Evolutionary conservation across 2,329 filamentous ascomycete genomes (phyloP).

Genomic region (Ophiostoma fasciatum): DNA sequence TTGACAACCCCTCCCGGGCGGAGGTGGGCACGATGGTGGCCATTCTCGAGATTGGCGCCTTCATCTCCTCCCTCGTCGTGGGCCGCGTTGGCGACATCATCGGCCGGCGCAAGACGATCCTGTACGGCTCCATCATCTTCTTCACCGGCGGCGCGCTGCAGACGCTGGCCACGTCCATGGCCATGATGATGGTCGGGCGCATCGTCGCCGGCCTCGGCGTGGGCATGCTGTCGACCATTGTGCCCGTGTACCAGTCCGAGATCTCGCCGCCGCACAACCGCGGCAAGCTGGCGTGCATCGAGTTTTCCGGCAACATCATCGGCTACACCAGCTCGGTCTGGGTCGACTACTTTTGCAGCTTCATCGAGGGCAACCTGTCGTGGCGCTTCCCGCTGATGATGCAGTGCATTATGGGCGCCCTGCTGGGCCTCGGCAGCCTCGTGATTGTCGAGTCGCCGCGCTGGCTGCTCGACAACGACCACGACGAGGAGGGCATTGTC

Average conservation of each 20-base stretch:
- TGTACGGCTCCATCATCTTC: slow-evolving; percentile 89
- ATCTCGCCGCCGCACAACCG: slow-evolving; percentile 94
- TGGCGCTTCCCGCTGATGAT: slow-evolving; percentile 84
- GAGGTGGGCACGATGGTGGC: slow-evolving; percentile 96
- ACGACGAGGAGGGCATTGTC: slow-evolving; percentile 95
- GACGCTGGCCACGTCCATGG: slow-evolving; percentile 65
- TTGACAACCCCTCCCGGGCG: slow-evolving; percentile 72
- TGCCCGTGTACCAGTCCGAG: slow-evolving; percentile 87
- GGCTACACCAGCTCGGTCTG: slow-evolving; percentile 94
- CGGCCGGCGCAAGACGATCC: slow-evolving; percentile 74
- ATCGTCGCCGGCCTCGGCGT: slow-evolving; percentile 76
- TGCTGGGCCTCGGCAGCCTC: slow-evolving; percentile 74
- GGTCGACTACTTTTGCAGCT: slow-evolving; percentile 97
- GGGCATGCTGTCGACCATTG: slow-evolving; percentile 79
- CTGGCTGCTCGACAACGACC: slow-evolving; percentile 94
- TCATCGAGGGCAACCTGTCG: slow-evolving; percentile 67
- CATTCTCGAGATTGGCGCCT: slow-evolving; percentile 85
- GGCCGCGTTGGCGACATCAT: slow-evolving; percentile 85
- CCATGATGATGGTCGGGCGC: slow-evolving; percentile 77
- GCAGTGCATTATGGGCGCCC: slow-evolving; percentile 86
- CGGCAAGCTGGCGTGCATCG: slow-evolving; percentile 90
- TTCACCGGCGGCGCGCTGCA: slow-evolving; percentile 72
- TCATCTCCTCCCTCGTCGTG: slow-evolving; percentile 75
- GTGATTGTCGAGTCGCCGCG: slow-evolving; percentile 93
- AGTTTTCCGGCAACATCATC: slow-evolving; percentile 93